Evolutionary conservation across 2,329 filamentous ascomycete genomes (phyloP), one percentile per base, ranked within the genome.

Genomic region (Fusarium mundagurra): DNA sequence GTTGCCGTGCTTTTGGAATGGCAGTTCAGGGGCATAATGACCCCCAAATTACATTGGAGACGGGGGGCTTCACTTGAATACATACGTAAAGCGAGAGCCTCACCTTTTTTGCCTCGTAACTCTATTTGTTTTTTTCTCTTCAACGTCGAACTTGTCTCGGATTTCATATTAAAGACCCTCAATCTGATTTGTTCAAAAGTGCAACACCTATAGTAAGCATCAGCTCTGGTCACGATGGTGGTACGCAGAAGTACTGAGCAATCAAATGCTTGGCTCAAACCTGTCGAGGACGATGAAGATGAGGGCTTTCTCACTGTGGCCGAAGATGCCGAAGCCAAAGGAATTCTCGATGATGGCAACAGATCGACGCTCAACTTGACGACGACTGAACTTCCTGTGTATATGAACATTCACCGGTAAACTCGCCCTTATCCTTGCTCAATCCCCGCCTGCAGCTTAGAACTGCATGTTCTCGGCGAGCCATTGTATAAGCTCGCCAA

Each of bases 361-460:
- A 71, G 54, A 38, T 76, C 75, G 33, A 77, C 74, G 1, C 71
- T 78, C 50, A 70, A 78, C 44, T 70, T 78, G 41, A 48, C 54
- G 18, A 77, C 77, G 9, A 67, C 67, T 39, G 66, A 69, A 16
- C 71, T 78, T 17, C 77, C 77, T 22, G 75, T 78, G n/a, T 78
- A 78, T 54, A 78, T 78, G 77, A 78, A 74, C 14, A 78, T 78
- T 68, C 77, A 78, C 65, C 76, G 77, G 77, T 78, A 76, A 77
- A 63, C 55, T 66, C 27, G 43, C 53, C 67, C 75, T 66, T 43
- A 48, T 61, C 51, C 38, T 64, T 44, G 31, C 53, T 48, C 62
- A 36, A 60, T 61, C 44, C 34, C 58, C 62, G 39, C 38, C 17
- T 29, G 53, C 45, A 48, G 48, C 33, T 29, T 12, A 68, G 39